Base-by-base conservation (phyloP, 306 rosid genomes). In the Crotalaria pallida region DNA sequence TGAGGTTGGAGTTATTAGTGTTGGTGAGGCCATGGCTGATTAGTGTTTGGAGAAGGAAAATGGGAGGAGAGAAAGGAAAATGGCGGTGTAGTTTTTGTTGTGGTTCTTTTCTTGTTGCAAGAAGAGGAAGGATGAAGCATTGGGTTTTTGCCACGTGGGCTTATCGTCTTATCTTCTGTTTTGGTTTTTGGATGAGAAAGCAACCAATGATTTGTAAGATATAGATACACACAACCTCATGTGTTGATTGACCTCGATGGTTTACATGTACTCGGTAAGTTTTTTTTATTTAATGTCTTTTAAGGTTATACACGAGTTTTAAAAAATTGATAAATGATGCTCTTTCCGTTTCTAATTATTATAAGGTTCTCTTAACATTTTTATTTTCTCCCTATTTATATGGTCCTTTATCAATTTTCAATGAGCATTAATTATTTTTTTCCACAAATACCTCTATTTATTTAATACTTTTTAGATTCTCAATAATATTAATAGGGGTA, bases 1-100 rank as follows among this genome's bases (percentile, higher is more conserved):
- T n/a, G 56, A 82, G 89, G 96, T 84, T 9, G 97, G 97, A n/a
- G 97, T 89, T 13, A 91, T 43, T 47, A 95, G 91, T 4, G 96
- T 76, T 56, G 91, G 82, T 0, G 96, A 89, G 2, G 99, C 97
- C 96, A 94, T 90, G 80, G 62, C 64, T n/a, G n/a, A n/a, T n/a
- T n/a, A n/a, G n/a, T n/a, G n/a, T n/a, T 69, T 33, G 21, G 43
- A 10, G 44, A 55, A 40, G 9, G 70, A 41, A 11, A 23, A 34
- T 1, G 22, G 51, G 41, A 49, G 52, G 6, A 44, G 29, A 0
- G 45, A 13, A 53, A 18, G 45, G 17, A 51, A 62, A 44, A 49
- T 7, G n/a, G n/a, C n/a, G n/a, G n/a, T 18, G 0, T 40, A 17
- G 65, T 3, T 41, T 69, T 72, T 21, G 79, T 66, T n/a, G 44